phyloP scores from a whole-genome alignment of 257 asterid species.

The Osmanthus fragrans region DNA sequence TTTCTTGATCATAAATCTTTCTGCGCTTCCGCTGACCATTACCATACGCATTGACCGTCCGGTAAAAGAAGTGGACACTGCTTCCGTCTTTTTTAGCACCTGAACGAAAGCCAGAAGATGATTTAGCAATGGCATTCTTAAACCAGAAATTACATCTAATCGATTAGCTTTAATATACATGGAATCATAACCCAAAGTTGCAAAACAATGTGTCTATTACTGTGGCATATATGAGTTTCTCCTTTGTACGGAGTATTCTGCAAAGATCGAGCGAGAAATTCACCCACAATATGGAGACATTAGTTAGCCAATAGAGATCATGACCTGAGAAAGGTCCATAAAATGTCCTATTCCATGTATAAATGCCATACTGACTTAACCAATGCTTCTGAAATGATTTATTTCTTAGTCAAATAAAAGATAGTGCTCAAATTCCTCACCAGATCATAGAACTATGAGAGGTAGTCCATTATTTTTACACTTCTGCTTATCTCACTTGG shows the following conservation, averaged over 20 bases:
- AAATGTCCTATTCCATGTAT: no score
- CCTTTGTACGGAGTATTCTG: neutral
- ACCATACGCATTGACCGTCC: slow-evolving; percentile 62
- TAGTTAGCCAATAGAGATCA: neutral
- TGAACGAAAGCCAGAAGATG: slow-evolving; percentile 27
- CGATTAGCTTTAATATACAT: neutral
- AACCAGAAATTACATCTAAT: neutral
- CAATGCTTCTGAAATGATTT: neutral
- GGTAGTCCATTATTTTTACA: neutral
- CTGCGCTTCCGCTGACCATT: slow-evolving; percentile 86
- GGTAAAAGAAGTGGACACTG: slow-evolving; percentile 73
- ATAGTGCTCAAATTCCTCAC: no score
- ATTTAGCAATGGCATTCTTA: neutral
- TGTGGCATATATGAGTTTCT: neutral
- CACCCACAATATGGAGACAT: neutral
- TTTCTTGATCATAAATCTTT: slow-evolving; percentile 45
- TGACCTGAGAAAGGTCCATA: neutral
- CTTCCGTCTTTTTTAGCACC: slow-evolving; percentile 90
- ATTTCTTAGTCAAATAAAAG: neutral
- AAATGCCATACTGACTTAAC: neutral
- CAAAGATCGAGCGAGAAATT: neutral
- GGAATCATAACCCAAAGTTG: neutral
- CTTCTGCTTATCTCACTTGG: neutral
- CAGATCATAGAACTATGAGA: neutral
- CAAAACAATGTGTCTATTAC: neutral